Evolutionary conservation across 257 asterid genomes (phyloP).

Genomic region (Petrea volubilis): DNA sequence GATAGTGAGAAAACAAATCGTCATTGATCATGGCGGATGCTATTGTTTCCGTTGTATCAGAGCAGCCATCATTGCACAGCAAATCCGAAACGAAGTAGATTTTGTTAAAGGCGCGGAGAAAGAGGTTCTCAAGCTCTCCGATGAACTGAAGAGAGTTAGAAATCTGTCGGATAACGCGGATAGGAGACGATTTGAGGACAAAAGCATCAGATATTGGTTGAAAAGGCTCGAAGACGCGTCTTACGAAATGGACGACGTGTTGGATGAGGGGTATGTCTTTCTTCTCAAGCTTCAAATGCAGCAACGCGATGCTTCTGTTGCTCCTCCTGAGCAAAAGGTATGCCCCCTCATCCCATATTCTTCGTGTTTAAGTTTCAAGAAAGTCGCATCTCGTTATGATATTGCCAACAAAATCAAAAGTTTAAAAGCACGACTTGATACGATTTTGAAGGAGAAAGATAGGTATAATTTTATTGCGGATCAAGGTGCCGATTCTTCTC

Average conservation of each 20-base stretch:
- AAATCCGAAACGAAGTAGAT: slow-evolving; percentile 11
- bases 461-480: neutral
- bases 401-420: slow-evolving; percentile 21
- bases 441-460: slow-evolving; percentile 13
- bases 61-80: neutral
- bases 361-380: too few relatives aligned
- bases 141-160: neutral
- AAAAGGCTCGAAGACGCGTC: too few relatives aligned
- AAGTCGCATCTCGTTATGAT: slow-evolving; percentile 6
- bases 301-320: neutral
- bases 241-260: too few relatives aligned
- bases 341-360: too few relatives aligned
- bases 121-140: neutral
- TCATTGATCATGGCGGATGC: slow-evolving; percentile 1
- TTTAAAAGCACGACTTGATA: too few relatives aligned
- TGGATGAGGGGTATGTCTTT: slow-evolving; percentile 19
- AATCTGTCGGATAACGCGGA: slow-evolving; percentile 16
- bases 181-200: neutral
- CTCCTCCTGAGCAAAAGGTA: neutral
- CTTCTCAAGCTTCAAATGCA: slow-evolving; percentile 1
- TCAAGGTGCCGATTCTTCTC: neutral
- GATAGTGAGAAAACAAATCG: neutral
- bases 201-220: slow-evolving; percentile 7
- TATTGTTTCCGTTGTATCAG: neutral
- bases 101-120: slow-evolving; percentile 12